A percentile compares a stretch with the other conserved stretches of the same genome.
Evolutionary conservation across 352 stramenopile genomes (phyloP).

Genomic region (Globisporangium splendens): DNA sequence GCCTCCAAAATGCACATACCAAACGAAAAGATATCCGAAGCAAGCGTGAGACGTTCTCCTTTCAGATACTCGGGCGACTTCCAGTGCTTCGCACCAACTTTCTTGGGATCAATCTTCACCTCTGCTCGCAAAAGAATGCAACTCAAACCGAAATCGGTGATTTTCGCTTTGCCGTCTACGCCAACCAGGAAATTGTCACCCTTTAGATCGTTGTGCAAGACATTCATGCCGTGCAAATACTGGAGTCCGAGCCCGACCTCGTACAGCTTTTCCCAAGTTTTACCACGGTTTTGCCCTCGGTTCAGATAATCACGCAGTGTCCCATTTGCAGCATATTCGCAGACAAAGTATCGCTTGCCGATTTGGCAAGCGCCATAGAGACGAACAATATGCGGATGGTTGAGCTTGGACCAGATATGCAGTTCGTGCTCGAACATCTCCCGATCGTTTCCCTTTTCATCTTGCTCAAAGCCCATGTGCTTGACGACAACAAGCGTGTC

Average conservation of each 20-base stretch:
- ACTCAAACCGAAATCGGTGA: slow-evolving; percentile 1
- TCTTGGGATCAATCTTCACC: neutral
- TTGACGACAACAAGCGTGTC: no score
- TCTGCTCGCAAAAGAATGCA: neutral
- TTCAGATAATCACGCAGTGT: no score
- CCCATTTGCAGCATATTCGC: no score
- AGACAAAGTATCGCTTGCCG: no score
- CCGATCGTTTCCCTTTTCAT: no score
- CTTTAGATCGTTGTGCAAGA: neutral
- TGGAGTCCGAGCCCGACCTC: neutral
- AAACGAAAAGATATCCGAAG: slow-evolving; percentile 1
- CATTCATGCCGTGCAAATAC: slow-evolving; percentile 1
- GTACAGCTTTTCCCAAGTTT: neutral
- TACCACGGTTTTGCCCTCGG: neutral
- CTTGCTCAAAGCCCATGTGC: no score
- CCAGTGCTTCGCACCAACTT: neutral
- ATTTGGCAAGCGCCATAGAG: no score
- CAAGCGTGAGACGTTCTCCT: neutral
- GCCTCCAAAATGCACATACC: slow-evolving; percentile 4
- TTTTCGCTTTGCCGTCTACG: neutral
- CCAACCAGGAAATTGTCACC: neutral
- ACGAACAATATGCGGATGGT: no score
- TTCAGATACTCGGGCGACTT: neutral
- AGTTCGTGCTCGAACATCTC: no score
- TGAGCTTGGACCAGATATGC: no score